phyloP scores from a whole-genome alignment of 371 early-diverging fungal genomes.

The Funneliformis caledonium region DNA sequence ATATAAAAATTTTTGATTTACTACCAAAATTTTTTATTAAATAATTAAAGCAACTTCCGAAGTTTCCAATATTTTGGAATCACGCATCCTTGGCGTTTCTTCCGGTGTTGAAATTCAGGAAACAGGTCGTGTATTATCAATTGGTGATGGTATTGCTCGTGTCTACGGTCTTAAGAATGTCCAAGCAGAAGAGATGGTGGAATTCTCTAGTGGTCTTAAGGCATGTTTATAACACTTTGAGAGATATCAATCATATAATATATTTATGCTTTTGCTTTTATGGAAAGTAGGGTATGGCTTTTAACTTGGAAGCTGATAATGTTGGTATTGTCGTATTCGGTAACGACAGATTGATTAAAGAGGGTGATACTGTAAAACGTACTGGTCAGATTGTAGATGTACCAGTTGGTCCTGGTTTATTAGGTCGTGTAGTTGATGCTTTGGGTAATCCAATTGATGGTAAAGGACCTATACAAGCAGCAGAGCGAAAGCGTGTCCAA shows the following conservation, averaged over 20 bases:
- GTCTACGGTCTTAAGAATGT: slow-evolving; percentile 97
- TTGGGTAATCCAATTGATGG: slow-evolving; percentile 98
- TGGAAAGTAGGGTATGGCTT: slow-evolving; percentile 88
- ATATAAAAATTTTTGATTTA: no score
- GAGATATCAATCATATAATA: not conserved
- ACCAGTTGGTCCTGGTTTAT: slow-evolving; percentile 87
- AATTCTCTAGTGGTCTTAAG: slow-evolving; percentile 96
- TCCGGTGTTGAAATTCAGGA: slow-evolving; percentile 86
- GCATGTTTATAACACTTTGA: slow-evolving; percentile 48
- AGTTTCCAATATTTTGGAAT: slow-evolving; percentile 88
- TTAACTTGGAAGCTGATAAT: slow-evolving; percentile 97
- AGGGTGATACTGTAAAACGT: slow-evolving; percentile 97
- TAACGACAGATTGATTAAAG: slow-evolving; percentile 97
- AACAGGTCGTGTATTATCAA: slow-evolving; percentile 96
- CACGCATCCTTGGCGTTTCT: slow-evolving; percentile 86
- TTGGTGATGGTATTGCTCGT: slow-evolving; percentile 99
- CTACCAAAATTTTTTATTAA: not conserved
- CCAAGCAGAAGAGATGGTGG: slow-evolving; percentile 99
- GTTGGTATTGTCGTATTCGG: slow-evolving; percentile 98
- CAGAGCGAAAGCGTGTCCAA: slow-evolving; percentile 86
- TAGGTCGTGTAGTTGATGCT: slow-evolving; percentile 96
- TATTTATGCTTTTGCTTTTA: not conserved
- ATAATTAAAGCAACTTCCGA: slow-evolving; percentile 68
- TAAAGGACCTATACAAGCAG: slow-evolving; percentile 88
- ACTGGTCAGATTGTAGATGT: slow-evolving; percentile 97